phyloP scores from a whole-genome alignment of 305 asterid species.

The Coffea humblotiana region DNA sequence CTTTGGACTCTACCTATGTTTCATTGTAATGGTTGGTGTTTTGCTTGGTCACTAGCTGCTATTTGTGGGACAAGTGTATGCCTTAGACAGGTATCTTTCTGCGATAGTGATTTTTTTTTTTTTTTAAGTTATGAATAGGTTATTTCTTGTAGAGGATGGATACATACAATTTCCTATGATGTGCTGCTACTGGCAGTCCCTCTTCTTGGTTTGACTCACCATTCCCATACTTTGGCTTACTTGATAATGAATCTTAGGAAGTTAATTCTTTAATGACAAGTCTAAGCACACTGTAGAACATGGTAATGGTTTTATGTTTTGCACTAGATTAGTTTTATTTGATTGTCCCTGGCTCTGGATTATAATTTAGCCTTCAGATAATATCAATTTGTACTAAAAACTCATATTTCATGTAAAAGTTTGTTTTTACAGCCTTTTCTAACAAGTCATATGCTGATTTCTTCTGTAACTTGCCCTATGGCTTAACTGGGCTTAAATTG shows the following conservation, averaged over 20 bases:
- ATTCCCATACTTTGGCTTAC: not conserved
- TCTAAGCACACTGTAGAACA: not conserved
- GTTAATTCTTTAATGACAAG: not conserved
- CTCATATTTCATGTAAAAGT: not conserved
- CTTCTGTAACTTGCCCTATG: not conserved
- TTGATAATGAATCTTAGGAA: not conserved
- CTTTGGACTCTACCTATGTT: conserved; percentile 96
- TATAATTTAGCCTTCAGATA: not conserved
- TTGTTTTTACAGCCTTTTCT: not conserved
- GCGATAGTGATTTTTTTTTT: not conserved
- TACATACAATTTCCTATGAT: not conserved
- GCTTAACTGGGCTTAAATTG: not conserved
- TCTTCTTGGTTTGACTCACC: not conserved
- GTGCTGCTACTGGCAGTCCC: not conserved
- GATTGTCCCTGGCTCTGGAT: not conserved
- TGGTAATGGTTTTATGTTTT: not conserved
- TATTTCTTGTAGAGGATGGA: not conserved
- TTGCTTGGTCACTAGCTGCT: conserved; percentile 88
- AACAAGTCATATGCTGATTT: not conserved
- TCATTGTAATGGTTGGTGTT: conserved; percentile 98
- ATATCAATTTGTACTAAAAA: not conserved
- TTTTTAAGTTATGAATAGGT: not conserved
- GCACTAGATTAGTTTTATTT: not conserved
- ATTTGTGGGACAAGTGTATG: conserved; percentile 85
- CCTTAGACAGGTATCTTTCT: conserved; percentile 76